These are phyloP conservation scores for Mycena alexandri DNA, from an alignment of 768 basidiomycete species.

Conservation along the genomic window DNA sequence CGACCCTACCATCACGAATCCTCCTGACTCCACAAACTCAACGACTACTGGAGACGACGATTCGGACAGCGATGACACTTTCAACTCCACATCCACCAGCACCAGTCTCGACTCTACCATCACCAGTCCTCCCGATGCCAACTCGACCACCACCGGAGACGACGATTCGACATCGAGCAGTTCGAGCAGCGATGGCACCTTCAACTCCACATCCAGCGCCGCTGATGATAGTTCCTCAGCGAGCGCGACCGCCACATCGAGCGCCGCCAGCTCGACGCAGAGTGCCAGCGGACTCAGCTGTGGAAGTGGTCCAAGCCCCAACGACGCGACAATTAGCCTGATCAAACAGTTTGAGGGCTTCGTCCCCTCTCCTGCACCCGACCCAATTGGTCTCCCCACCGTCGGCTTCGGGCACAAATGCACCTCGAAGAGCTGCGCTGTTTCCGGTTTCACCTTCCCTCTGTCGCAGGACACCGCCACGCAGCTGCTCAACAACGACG, in stretches of 20 bases:
- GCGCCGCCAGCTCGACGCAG: no score
- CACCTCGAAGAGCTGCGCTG: conserved; percentile 40
- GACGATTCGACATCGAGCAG: no score
- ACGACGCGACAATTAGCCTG: conserved; percentile 44
- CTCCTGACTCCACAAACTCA: not conserved
- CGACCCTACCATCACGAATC: no score
- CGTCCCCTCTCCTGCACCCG: conserved; percentile 44
- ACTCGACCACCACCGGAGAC: not conserved
- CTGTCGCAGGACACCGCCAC: conserved; percentile 43
- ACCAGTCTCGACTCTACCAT: no score
- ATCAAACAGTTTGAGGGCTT: conserved; percentile 48
- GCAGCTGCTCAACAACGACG: conserved; percentile 45
- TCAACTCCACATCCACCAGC: not conserved
- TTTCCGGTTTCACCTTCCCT: conserved; percentile 43
- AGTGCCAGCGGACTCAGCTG: conserved; percentile 26
- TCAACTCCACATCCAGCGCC: not conserved
- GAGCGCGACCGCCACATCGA: conserved; percentile 8
- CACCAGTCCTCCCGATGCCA: not conserved
- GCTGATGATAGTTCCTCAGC: not conserved
- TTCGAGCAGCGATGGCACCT: no score
- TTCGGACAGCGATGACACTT: no score
- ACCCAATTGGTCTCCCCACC: conserved; percentile 48
- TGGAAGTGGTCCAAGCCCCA: conserved; percentile 22
- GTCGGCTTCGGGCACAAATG: conserved; percentile 49
- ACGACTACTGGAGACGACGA: not conserved